Evolutionary conservation across 2,329 filamentous ascomycete species (phyloP), one percentile per base, ranked within the genome.

Genomic region (Zymoseptoria brevis): DNA sequence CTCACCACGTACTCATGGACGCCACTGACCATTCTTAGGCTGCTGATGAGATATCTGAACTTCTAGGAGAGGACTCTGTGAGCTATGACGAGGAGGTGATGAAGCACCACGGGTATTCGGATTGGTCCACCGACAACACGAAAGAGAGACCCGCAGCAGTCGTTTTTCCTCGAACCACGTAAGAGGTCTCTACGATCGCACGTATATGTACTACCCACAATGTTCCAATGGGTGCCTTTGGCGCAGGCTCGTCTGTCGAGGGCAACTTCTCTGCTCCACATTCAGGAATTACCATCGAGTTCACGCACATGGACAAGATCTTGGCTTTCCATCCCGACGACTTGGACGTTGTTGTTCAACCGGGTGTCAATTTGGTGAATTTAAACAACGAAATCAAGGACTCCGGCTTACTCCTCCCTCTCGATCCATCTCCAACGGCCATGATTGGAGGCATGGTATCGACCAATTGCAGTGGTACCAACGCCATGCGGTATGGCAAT

Each of bases 271-370:
- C 89, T 0, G 89, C 91, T 13, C 90, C 90, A 0, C 88, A 87
- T 69, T 91, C 91, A 11, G 92, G 92, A 11, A 83, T 96, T 70
- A 93, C 89, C 65, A 88, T 96, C 55, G 92, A 96, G 70, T 96
- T 96, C 72, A 83, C 85, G 0, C 84, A 84, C 69, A 96, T 96
- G 92, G 87, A 96, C 72, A 79, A 86, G 68, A 87, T 96, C 24
- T 67, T 96, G 29, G 80, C 86, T 57, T 80, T 96, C 58, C 88
- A 96, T 72, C 86, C 88, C 66, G 87, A 89, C 3, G 92, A 96
- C 72, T 90, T 96, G 88, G 92, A 96, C 67, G 81, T 96, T 54
- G 89, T 96, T 4, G 90, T 96, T 2, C 92, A 96, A 72, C 92
- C 92, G 2, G 89, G 88, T 6, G 87, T 96, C 8, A 87, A 88